Conservation (phyloP, 2,329 filamentous ascomycete species). For the Xylaria arbuscula region DNA sequence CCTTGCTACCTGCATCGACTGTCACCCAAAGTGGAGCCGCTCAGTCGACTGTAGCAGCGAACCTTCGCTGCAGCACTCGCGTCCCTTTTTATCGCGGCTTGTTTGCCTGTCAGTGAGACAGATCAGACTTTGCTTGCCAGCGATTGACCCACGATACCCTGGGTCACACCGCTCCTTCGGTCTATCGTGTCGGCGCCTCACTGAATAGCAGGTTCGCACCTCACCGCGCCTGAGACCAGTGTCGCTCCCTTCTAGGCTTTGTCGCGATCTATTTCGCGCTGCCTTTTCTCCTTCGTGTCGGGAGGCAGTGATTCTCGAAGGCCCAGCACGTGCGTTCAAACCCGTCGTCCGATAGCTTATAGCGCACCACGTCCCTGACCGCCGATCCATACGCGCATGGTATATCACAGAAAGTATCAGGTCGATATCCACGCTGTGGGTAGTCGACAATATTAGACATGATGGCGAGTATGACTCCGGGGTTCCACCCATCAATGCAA, state of each 20-base stretch:
- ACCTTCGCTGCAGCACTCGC: conserved; percentile 6
- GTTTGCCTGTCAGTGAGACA: conserved; percentile 11
- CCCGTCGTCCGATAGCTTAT: conserved; percentile 30
- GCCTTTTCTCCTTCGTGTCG: background rate
- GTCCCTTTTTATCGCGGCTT: conserved; percentile 9
- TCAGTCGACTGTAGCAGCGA: conserved; percentile 30
- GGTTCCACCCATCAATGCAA: conserved; percentile 77
- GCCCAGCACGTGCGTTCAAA: conserved; percentile 18
- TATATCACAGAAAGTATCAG: conserved; percentile 56
- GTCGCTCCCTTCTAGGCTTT: background rate
- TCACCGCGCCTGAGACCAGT: conserved; percentile 8
- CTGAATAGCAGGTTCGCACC: conserved; percentile 3
- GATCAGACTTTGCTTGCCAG: background rate
- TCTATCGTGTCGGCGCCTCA: conserved; percentile 15
- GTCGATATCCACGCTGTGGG: conserved; percentile 72
- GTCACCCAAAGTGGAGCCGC: conserved; percentile 37
- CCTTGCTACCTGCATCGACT: conserved; percentile 28
- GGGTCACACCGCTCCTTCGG: conserved; percentile 8
- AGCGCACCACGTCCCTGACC: conserved; percentile 34
- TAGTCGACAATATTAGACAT: conserved; percentile 65
- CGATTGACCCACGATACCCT: conserved; percentile 10
- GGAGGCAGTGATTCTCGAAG: conserved; percentile 5
- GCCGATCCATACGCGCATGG: conserved; percentile 55
- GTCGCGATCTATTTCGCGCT: conserved; percentile 13
- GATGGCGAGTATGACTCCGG: conserved; percentile 76